Evolutionary conservation across 306 rosid species (phyloP).

Genomic region (Lithocarpus polystachyus): DNA sequence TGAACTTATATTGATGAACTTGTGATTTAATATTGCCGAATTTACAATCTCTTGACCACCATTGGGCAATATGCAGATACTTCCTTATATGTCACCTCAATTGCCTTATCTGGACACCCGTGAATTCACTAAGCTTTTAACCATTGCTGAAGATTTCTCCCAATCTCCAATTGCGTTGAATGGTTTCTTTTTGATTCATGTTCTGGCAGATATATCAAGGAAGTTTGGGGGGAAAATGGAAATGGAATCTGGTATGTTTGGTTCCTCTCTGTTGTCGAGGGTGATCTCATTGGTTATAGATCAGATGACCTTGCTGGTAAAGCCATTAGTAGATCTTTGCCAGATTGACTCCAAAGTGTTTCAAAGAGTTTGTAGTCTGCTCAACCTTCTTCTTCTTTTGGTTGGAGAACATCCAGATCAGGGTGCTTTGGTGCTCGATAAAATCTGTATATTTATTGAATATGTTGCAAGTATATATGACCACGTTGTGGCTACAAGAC

Average conservation of each 20-base stretch:
- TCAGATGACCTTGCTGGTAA: conserved; percentile 37
- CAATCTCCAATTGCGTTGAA: conserved; percentile 24
- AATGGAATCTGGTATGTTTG: conserved; percentile 15
- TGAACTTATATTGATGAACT: background rate
- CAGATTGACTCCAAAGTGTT: conserved; percentile 25
- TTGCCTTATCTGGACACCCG: conserved; percentile 18
- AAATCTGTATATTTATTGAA: conserved; percentile 25
- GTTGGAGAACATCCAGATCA: conserved; percentile 31
- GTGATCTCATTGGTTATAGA: conserved; percentile 42
- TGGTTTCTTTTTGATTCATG: conserved; percentile 25
- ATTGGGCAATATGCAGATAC: conserved; percentile 37
- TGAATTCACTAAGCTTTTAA: conserved; percentile 34
- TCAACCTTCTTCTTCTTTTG: conserved; percentile 41
- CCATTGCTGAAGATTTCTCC: conserved; percentile 29
- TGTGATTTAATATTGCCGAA: conserved; percentile 7
- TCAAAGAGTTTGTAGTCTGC: conserved; percentile 27
- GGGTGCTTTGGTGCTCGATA: conserved; percentile 40
- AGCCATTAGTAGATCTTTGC: conserved; percentile 24
- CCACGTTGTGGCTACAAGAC: conserved; percentile 8
- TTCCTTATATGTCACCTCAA: conserved; percentile 22
- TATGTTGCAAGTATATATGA: conserved; percentile 24
- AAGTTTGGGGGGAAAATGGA: conserved; percentile 15
- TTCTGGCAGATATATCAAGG: conserved; percentile 43
- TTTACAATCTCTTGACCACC: conserved; percentile 19
- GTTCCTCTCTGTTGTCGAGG: conserved; percentile 34